phyloP scores from a whole-genome alignment of 1,139 yeast genomes.

The Sugiyamaella japonica region DNA sequence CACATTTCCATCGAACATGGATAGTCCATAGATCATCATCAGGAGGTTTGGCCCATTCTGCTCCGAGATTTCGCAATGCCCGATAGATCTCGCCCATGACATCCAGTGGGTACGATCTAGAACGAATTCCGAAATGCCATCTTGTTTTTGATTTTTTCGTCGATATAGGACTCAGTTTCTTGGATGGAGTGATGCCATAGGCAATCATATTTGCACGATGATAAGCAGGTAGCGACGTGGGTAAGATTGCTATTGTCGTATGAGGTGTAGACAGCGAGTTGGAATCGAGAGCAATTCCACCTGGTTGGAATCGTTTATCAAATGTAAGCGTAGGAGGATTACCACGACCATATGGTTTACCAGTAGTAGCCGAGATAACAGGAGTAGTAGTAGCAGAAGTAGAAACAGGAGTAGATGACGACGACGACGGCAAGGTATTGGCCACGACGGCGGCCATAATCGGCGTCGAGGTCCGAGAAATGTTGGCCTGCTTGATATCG shows the following conservation, averaged over 20 bases:
- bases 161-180: conserved; percentile 70
- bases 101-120: conserved; percentile 93
- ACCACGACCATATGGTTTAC: conserved; percentile 25
- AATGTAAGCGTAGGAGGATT: conserved; percentile 41
- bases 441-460: conserved; percentile 1
- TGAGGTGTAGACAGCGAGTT: conserved; percentile 43
- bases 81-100: conserved; percentile 98
- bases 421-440: neutral
- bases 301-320: conserved; percentile 39
- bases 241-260: conserved; percentile 81
- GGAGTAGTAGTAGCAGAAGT: no score
- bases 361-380: conserved; percentile 16
- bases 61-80: conserved; percentile 89
- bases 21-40: conserved; percentile 94
- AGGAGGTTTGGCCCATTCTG: conserved; percentile 96
- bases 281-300: conserved; percentile 35
- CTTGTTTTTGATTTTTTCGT: conserved; percentile 87
- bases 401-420: conserved; percentile 19
- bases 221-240: conserved; percentile 90
- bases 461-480: conserved; percentile 18
- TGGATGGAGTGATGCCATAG: conserved; percentile 37
- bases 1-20: conserved; percentile 91
- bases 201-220: conserved; percentile 92
- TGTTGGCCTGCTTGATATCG: conserved; percentile 9
- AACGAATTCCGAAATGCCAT: conserved; percentile 98